These are phyloP conservation scores for Chytridium lagenaria DNA, from an alignment of 371 early-diverging fungal genomes.

Conservation along the genomic window DNA sequence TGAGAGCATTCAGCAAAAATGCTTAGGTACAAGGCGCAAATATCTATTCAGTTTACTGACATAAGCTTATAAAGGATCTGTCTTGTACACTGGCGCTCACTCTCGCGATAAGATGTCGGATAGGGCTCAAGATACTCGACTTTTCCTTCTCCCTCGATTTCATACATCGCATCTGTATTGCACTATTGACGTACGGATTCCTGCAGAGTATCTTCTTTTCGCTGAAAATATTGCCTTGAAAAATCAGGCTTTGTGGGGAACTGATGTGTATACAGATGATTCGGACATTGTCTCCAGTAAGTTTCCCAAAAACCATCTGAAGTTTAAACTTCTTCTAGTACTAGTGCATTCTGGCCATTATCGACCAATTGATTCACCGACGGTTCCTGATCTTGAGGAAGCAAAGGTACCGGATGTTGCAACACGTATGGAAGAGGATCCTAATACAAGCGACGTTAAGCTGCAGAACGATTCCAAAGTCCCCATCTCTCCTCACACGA, in stretches of 20 bases:
- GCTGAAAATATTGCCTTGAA: conserved; percentile 55
- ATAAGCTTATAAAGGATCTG: background rate
- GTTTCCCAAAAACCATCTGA: background rate
- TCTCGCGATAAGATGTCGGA: conserved; percentile 18
- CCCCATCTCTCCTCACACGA: no score
- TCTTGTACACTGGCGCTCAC: background rate
- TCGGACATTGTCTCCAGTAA: conserved; percentile 84
- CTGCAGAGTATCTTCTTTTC: conserved; percentile 47
- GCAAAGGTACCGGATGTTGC: conserved; percentile 10
- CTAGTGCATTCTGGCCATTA: conserved; percentile 65
- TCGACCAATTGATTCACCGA: conserved; percentile 47
- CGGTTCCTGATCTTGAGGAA: conserved; percentile 35
- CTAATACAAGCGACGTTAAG: no score
- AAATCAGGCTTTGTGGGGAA: conserved; percentile 80
- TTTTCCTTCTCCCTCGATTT: conserved; percentile 54
- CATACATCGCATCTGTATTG: conserved; percentile 43
- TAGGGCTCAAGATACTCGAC: conserved; percentile 34
- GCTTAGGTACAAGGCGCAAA: background rate
- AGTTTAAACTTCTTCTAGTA: conserved; percentile 43
- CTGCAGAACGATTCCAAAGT: no score
- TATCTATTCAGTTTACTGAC: background rate
- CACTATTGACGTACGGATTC: conserved; percentile 53
- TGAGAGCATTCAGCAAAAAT: background rate
- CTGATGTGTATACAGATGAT: conserved; percentile 87
- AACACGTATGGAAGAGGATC: conserved; percentile 33